These are phyloP conservation scores for Coniella vitis DNA, from an alignment of 2,329 filamentous ascomycete species.

Conservation along the genomic window DNA sequence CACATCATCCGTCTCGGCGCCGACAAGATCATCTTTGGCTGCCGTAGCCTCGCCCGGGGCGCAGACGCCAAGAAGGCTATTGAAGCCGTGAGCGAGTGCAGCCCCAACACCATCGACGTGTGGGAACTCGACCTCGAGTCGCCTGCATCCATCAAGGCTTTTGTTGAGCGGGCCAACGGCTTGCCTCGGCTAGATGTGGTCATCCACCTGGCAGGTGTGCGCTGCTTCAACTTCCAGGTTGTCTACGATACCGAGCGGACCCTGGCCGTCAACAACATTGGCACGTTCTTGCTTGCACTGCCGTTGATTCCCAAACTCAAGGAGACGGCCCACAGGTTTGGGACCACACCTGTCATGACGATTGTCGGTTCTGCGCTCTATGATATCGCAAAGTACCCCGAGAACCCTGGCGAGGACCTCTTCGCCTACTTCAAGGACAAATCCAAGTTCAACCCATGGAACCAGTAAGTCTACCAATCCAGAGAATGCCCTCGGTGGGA, in stretches of 20 bases:
- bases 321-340: constrained; percentile 9
- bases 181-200: constrained; percentile 25
- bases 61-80: constrained; percentile 24
- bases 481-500: too few species aligned
- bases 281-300: constrained; percentile 16
- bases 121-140: constrained; percentile 34
- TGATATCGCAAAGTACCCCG: constrained; percentile 19
- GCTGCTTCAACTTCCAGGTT: constrained; percentile 3
- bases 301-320: constrained; percentile 16
- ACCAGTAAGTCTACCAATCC: constrained; percentile 7
- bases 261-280: constrained; percentile 13
- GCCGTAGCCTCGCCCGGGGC: constrained; percentile 25
- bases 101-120: constrained; percentile 27
- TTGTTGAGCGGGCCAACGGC: constrained; percentile 24
- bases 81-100: constrained; percentile 17
- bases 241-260: constrained; percentile 16
- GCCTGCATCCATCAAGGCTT: constrained; percentile 26
- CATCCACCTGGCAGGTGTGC: constrained; percentile 32
- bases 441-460: constrained; percentile 10
- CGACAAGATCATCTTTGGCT: constrained; percentile 33
- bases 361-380: constrained; percentile 19
- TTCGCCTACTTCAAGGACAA: constrained; percentile 17
- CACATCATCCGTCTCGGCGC: constrained; percentile 22
- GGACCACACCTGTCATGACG: constrained; percentile 14
- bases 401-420: constrained; percentile 17